Percentiles rank a stretch among this genome's conserved stretches.
Conservation (phyloP, 495 filamentous ascomycete genomes). For the Amorphotheca resinae region DNA sequence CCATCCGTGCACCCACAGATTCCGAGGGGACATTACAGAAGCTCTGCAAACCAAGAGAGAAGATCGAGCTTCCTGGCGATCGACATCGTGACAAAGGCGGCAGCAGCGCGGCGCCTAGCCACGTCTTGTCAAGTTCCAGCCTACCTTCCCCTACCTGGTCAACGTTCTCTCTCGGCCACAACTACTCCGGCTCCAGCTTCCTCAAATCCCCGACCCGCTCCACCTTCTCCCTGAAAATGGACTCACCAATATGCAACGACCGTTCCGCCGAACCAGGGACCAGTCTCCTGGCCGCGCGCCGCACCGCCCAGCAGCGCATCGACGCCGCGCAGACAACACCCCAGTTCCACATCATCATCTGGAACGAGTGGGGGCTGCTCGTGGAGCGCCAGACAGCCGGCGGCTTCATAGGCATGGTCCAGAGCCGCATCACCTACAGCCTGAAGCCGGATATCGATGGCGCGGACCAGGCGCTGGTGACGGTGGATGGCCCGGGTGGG, state of each 20-base stretch:
- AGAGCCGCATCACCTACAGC: slow-evolving; percentile 43
- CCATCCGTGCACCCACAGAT: slow-evolving; percentile 61
- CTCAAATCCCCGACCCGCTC: slow-evolving; percentile 34
- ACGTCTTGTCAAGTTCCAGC: not conserved
- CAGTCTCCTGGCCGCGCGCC: slow-evolving; percentile 36
- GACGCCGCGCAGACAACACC: slow-evolving; percentile 39
- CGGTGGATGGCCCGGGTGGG: slow-evolving; percentile 25
- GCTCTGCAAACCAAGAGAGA: slow-evolving; percentile 45
- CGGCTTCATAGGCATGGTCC: slow-evolving; percentile 45
- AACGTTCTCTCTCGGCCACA: slow-evolving; percentile 11
- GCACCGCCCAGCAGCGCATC: slow-evolving; percentile 43
- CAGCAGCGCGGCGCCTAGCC: not conserved
- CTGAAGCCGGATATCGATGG: slow-evolving; percentile 45
- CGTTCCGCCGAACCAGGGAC: slow-evolving; percentile 20
- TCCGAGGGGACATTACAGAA: slow-evolving; percentile 60
- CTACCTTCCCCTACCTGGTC: slow-evolving; percentile 12
- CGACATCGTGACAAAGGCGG: slow-evolving; percentile 23
- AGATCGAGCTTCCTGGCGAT: slow-evolving; percentile 21
- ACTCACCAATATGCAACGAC: slow-evolving; percentile 10
- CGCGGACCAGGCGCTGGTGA: slow-evolving; percentile 42
- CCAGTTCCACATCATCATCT: slow-evolving; percentile 43
- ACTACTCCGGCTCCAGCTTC: slow-evolving; percentile 1
- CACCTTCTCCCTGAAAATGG: slow-evolving; percentile 29
- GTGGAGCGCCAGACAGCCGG: slow-evolving; percentile 37
- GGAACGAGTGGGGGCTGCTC: slow-evolving; percentile 25